Base-by-base conservation (phyloP, 163 green algal genomes). In the Chloromonas sp. region DNA sequence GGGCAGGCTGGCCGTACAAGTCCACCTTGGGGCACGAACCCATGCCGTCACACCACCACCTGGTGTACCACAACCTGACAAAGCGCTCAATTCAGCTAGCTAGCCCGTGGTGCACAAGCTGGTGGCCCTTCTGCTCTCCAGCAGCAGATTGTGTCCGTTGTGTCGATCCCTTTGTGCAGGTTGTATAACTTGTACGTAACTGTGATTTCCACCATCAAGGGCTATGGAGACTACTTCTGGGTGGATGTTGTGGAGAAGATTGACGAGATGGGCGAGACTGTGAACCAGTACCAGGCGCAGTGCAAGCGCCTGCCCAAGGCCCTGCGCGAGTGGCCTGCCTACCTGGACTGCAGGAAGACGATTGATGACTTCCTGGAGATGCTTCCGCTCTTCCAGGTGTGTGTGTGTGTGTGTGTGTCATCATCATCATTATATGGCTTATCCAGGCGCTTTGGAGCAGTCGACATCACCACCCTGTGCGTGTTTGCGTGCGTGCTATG, bases 361-460 rank as follows among this genome's bases (percentile, higher is more conserved):
- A 97, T 98, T 83, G 95, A 98, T 86, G 93, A 97, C 89, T 98
- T 98, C 86, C 82, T 97, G 85, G 93, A 96, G 87, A 91, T 98
- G 90, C 87, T 98, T 71, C 95, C 96, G 14, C 92, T 98, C 1
- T 94, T 98, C 85, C 92, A 98, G 88, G 82, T 84, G 70, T 3
- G 71, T 36, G 36, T 36, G 36, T 36, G 36, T 36, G 36, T 36
- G 36, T 36, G 36, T 36, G 36, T 36, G 36, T 36, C 36, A 36
- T 36, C 36, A 36, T 36, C 36, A 36, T 36, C 36, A 36, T 36
- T 36, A 36, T 36, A 36, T 36, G 36, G 36, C 36, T 36, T 36
- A 36, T 36, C 36, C 36, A 36, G 36, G 36, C 36, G 36, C 36
- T 36, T 36, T 36, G 66, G 8, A 76, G 8, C 66, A 76, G 66